phyloP scores from a whole-genome alignment of 352 stramenopile genomes.

The Phytophthora brassicae region DNA sequence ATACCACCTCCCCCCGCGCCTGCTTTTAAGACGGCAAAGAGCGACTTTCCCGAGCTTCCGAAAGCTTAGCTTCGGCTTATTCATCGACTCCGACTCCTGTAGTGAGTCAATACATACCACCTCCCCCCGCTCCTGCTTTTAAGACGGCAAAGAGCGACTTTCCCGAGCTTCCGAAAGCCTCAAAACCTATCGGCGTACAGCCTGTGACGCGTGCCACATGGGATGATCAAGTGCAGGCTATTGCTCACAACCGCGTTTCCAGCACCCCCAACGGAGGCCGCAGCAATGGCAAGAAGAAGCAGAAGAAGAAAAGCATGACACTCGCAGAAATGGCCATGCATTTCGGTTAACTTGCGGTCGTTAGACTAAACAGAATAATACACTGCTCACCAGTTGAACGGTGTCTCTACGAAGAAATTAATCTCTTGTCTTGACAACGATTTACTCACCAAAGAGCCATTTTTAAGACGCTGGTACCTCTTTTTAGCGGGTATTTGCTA shows the following conservation, averaged over 20 bases:
- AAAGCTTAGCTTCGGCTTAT: constrained; percentile 39
- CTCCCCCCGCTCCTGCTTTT: constrained; percentile 32
- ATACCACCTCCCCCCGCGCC: constrained; percentile 21
- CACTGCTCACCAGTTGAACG: constrained; percentile 3
- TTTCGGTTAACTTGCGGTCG: constrained; percentile 48
- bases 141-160: constrained; percentile 75
- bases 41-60: constrained; percentile 79
- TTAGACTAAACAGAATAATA: constrained; percentile 20
- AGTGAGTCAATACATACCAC: constrained; percentile 23
- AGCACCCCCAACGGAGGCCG: constrained; percentile 22
- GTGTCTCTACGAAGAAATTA: background rate
- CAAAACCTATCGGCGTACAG: constrained; percentile 62
- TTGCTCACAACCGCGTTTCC: constrained; percentile 60
- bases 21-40: constrained; percentile 54
- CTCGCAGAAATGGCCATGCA: constrained; percentile 82
- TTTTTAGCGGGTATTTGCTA: constrained; percentile 6
- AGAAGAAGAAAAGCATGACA: constrained; percentile 86
- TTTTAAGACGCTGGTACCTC: background rate
- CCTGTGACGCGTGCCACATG: constrained; percentile 79
- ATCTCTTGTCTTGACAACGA: constrained; percentile 5
- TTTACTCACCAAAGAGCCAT: constrained; percentile 2
- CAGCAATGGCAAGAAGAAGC: constrained; percentile 60
- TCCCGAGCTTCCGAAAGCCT: constrained; percentile 63
- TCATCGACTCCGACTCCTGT: constrained; percentile 35
- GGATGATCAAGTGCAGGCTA: constrained; percentile 75